phyloP scores from a whole-genome alignment of 108 stramenopile genomes.

The Pseudonitzschia multiseries region DNA sequence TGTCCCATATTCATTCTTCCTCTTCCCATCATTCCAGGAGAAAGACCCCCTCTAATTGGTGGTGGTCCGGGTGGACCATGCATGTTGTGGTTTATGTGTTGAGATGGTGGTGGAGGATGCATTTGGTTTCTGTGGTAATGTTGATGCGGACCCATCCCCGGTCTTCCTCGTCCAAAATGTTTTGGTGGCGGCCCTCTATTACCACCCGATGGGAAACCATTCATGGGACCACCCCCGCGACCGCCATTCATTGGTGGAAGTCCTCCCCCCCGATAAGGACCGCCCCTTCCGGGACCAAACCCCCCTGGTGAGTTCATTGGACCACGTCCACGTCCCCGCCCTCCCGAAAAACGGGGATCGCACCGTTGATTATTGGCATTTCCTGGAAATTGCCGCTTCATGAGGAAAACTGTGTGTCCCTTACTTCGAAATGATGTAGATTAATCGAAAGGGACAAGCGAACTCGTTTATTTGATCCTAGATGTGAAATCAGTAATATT shows the following conservation, averaged over 20 bases:
- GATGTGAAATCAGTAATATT: neutral
- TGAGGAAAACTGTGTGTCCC: conserved; percentile 1
- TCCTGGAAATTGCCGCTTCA: conserved; percentile 30
- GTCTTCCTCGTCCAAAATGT: neutral
- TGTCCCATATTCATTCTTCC: conserved; percentile 12
- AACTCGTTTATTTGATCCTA: neutral
- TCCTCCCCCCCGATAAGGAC: conserved; percentile 11
- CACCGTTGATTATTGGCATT: conserved; percentile 11
- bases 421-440: neutral
- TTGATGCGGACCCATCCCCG: conserved; percentile 1
- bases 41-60: conserved; percentile 1
- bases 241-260: conserved; percentile 4
- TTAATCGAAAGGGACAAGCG: no score
- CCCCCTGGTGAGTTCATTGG: neutral
- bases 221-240: conserved; percentile 17
- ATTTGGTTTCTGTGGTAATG: neutral
- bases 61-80: conserved; percentile 3
- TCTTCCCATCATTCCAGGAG: conserved; percentile 29
- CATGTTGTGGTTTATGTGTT: neutral
- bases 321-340: conserved; percentile 20
- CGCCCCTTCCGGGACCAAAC: conserved; percentile 22
- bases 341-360: conserved; percentile 17
- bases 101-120: neutral
- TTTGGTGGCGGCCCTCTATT: conserved; percentile 18
- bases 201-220: conserved; percentile 6